Conservation (phyloP, 768 basidiomycete species). For the Phanerochaete carnosa region DNA sequence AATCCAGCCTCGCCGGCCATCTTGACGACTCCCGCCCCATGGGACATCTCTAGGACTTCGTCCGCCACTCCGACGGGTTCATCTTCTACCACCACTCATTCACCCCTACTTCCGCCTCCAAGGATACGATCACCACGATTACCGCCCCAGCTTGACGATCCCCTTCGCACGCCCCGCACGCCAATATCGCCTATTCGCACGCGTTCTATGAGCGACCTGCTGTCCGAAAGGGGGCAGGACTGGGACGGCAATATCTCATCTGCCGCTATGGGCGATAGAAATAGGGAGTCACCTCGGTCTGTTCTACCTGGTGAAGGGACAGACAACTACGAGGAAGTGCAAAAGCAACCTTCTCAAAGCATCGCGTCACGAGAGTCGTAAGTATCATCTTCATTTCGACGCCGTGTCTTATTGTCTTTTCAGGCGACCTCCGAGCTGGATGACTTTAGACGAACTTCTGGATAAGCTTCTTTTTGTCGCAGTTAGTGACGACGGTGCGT, state of each 20-base stretch:
- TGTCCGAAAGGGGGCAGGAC: constrained; percentile 36
- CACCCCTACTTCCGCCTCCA: constrained; percentile 19
- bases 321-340: constrained; percentile 18
- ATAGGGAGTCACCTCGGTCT: constrained; percentile 8
- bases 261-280: constrained; percentile 13
- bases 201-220: constrained; percentile 53
- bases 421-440: constrained; percentile 65
- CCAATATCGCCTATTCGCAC: constrained; percentile 50
- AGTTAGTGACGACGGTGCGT: constrained; percentile 78
- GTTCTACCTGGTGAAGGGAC: constrained; percentile 10
- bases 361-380: constrained; percentile 46
- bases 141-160: constrained; percentile 32
- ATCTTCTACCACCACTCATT: constrained; percentile 20
- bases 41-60: constrained; percentile 48
- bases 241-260: constrained; percentile 4
- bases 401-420: not conserved
- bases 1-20: constrained; percentile 75
- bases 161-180: constrained; percentile 28
- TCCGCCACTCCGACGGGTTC: constrained; percentile 52
- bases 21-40: constrained; percentile 46
- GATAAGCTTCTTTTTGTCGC: constrained; percentile 81
- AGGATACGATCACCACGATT: constrained; percentile 23
- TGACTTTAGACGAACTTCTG: constrained; percentile 73
- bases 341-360: constrained; percentile 17
- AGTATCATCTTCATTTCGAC: constrained; percentile 22